Base-by-base conservation (phyloP, 2,329 filamentous ascomycete species). In the Hymenoscyphus occultus region DNA sequence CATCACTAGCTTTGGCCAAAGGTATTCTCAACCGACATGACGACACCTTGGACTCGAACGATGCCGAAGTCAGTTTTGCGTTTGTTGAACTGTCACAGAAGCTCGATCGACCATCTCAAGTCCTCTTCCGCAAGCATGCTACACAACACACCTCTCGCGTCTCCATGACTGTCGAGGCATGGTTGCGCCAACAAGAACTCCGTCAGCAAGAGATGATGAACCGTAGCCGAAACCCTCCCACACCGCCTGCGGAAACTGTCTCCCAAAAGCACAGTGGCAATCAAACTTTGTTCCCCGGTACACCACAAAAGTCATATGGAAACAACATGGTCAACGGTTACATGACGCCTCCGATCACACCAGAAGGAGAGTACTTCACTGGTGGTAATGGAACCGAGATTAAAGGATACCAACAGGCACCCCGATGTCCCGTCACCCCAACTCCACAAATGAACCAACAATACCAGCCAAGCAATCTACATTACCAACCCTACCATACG, bases 21-120 rank as follows among this genome's bases (percentile, higher is more conserved):
- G 94, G 91, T 75, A 92, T 99, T 69, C 85, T 98, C 12, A 88
- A 88, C 74, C 89, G 92, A 65, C 85, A 89, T 51, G 92, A 96
- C 77, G 84, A 89, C 69, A 86, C 86, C 68, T 54, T 59, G 28
- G 88, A 91, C 67, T 86, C 60, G 10, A 89, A 93, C 70, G 88
- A 89, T 71, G 84, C 87, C 65, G 85, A 86, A 64, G 90, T 92
- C 75, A 86, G 89, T 68, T 81, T 87, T 65, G 90, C 89, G 0
- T 79, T 89, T 60, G 76, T 88, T 64, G 70, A 71, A 59, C 72
- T 75, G 48, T 74, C 74, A 22, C 87, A 89, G 74, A 84, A 88
- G 73, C 78, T 91, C 61, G 83, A 86, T 70, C 83, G 86, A 70
- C 88, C 89, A 51, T 91, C 89, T 9, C 83, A 85, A 70, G 87